Percentiles rank a stretch among this genome's conserved stretches.
Evolutionary conservation across 2,329 filamentous ascomycete species (phyloP).

Genomic region (Hypoxylon sp.): DNA sequence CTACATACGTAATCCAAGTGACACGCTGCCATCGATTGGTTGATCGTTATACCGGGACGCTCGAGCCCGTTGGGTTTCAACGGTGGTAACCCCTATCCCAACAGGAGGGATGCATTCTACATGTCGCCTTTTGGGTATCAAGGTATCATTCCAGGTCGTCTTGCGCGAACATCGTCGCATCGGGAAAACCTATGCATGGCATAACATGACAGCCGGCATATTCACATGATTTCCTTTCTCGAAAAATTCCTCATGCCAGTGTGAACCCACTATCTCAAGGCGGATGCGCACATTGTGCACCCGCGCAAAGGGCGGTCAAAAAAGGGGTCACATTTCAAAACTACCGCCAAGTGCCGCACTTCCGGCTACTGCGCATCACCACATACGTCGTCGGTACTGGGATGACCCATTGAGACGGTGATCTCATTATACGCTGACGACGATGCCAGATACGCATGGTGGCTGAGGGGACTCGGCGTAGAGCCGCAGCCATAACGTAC

Average conservation of each 20-base stretch:
- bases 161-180: slow-evolving; percentile 2
- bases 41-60: slow-evolving; percentile 16
- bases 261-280: background rate
- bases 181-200: slow-evolving; percentile 12
- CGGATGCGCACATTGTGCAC: slow-evolving; percentile 8
- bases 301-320: background rate
- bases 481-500: slow-evolving; percentile 3
- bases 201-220: background rate
- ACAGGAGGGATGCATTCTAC: slow-evolving; percentile 24
- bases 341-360: slow-evolving; percentile 20
- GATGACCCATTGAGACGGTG: slow-evolving; percentile 8
- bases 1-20: slow-evolving; percentile 3
- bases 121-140: slow-evolving; percentile 18
- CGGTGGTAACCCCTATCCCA: slow-evolving; percentile 1
- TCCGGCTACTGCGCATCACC: slow-evolving; percentile 26
- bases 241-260: background rate
- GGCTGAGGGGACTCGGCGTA: slow-evolving; percentile 13
- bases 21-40: slow-evolving; percentile 8
- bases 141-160: slow-evolving; percentile 10
- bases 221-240: background rate
- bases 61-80: slow-evolving; percentile 10
- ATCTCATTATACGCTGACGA: slow-evolving; percentile 21
- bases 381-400: slow-evolving; percentile 23
- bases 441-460: slow-evolving; percentile 21
- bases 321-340: background rate